Base-by-base conservation (phyloP, 768 basidiomycete species). In the Daedaleopsis sinensis region DNA sequence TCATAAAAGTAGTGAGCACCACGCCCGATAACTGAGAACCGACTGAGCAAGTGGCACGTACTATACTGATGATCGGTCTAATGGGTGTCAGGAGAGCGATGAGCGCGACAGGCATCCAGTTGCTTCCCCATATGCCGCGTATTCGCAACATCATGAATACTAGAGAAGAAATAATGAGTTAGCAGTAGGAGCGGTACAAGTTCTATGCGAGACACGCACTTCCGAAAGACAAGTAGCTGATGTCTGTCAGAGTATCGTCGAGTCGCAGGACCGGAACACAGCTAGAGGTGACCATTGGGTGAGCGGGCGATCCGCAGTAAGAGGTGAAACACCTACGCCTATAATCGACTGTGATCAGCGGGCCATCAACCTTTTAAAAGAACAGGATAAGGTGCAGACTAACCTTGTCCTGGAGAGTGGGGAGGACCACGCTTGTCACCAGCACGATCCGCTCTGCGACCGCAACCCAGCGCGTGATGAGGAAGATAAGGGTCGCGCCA, bases 241-340 rank as follows among this genome's bases (percentile, higher is more conserved):
- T 44, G 47, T 66, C 61, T 11, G 61, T 66, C 1, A 68, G 48
- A 4, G 52, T 35, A n/a, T 68, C 67, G 23, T 68, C 67, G 1
- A 62, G n/a, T 13, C 67, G 63, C 24, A 66, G 37, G 1, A 68
- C 63, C 3, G 58, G 62, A 11, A 56, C 65, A 50, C 67, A 68
- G 54, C 65, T 68, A n/a, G 3, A 52, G 7, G 12, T 19, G 2
- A 2, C 3, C 16, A 15, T 5, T 16, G 9, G 19, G 2, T 51
- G 15, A 19, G 27, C n/a, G 18, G 21, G 19, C 1, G 19, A 12
- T 7, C n/a, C 23, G 1, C 12, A 24, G 13, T 38, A 11, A 19
- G 21, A 8, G 1, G 44, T 16, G 44, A n/a, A n/a, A 10, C 21
- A 36, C 50, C 24, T 36, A 61, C 64, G 59, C 61, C 64, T 65